These are phyloP conservation scores for Coprinopsis sp. DNA, from an alignment of 768 basidiomycete species.

Conservation along the genomic window DNA sequence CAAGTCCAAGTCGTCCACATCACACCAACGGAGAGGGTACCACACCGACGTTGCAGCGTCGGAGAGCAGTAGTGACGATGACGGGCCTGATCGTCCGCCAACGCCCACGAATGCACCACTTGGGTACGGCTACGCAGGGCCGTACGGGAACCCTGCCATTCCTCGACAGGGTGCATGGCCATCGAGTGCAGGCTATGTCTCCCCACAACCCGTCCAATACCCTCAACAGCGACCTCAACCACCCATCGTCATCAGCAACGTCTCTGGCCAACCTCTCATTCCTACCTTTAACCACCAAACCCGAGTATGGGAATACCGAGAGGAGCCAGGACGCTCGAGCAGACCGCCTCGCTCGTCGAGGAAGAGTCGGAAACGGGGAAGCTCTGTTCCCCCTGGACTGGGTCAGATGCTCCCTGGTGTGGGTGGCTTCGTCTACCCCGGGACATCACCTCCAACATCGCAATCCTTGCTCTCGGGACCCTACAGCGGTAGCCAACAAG, in stretches of 20 bases:
- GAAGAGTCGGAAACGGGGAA: too few species aligned
- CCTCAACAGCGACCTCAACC: not conserved
- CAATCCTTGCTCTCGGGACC: too few species aligned
- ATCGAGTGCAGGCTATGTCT: not conserved
- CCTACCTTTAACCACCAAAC: not conserved
- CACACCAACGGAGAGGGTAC: not conserved
- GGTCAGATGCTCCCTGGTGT: too few species aligned
- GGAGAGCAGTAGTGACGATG: not conserved
- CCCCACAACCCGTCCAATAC: not conserved
- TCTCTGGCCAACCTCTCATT: not conserved
- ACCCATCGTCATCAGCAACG: not conserved
- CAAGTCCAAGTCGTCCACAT: not conserved
- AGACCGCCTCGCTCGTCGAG: too few species aligned
- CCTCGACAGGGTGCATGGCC: not conserved
- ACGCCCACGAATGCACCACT: slow-evolving; percentile 3
- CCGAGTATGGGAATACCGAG: not conserved
- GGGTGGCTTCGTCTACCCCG: too few species aligned
- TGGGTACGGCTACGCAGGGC: not conserved
- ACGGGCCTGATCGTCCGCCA: slow-evolving; percentile 6
- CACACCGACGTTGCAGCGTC: not conserved
- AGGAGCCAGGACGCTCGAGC: not conserved
- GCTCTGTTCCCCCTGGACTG: too few species aligned
- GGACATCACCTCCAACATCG: too few species aligned
- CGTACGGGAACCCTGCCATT: not conserved
- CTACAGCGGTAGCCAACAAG: not conserved